Evolutionary conservation across 1,139 yeast species (phyloP).

Genomic region (Taphrina confusa): DNA sequence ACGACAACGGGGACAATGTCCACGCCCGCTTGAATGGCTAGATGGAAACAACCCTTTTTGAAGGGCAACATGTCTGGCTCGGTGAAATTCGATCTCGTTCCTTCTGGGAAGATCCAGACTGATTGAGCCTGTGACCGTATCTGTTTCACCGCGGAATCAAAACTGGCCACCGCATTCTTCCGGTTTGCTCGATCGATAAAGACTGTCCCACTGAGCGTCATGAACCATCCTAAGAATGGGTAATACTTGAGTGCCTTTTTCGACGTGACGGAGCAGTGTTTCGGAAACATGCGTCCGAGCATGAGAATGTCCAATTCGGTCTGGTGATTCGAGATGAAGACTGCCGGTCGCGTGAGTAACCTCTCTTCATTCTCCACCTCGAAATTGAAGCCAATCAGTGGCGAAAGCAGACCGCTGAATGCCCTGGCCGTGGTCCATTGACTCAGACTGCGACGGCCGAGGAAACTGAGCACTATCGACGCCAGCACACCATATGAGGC

Average conservation of each 20-base stretch:
- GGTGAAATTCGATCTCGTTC: constrained; percentile 80
- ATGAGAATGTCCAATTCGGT: constrained; percentile 46
- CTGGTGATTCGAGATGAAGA: constrained; percentile 88
- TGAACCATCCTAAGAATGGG: constrained; percentile 97
- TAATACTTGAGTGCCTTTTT: constrained; percentile 77
- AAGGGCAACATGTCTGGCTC: constrained; percentile 75
- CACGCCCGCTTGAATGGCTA: constrained; percentile 87
- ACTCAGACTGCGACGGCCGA: constrained; percentile 75
- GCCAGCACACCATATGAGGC: constrained; percentile 62
- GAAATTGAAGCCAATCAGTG: constrained; percentile 67
- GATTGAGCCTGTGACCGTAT: constrained; percentile 51
- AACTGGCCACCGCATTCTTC: constrained; percentile 69
- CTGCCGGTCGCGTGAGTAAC: constrained; percentile 64
- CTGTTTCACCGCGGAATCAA: constrained; percentile 65
- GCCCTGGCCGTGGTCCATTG: constrained; percentile 91
- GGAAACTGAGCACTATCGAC: constrained; percentile 63
- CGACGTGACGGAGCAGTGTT: constrained; percentile 89
- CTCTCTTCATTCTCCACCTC: constrained; percentile 64
- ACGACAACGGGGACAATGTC: constrained; percentile 88
- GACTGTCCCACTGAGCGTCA: constrained; percentile 86
- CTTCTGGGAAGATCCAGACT: constrained; percentile 52
- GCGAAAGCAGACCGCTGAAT: constrained; percentile 64
- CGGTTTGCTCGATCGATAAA: constrained; percentile 84
- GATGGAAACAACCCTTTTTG: constrained; percentile 96
- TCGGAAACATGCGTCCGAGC: constrained; percentile 61